Evolutionary conservation across 139 green algal species (phyloP).

Genomic region (Chlorella sp.): DNA sequence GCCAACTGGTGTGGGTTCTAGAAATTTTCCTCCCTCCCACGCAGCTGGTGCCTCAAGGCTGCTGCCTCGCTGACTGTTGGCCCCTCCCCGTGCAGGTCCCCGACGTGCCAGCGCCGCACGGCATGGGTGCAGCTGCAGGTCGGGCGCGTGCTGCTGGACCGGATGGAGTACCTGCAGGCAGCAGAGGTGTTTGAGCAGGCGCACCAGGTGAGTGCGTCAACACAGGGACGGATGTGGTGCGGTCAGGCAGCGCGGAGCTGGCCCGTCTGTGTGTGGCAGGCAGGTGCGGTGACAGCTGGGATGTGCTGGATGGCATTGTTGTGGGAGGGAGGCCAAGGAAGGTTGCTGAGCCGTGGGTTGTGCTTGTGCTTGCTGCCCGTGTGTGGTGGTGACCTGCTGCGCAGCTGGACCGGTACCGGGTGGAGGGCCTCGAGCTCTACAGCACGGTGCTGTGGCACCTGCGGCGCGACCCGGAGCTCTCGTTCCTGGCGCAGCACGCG

Average conservation of each 20-base stretch:
- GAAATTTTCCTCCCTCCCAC: no score
- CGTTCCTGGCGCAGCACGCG: conserved; percentile 77
- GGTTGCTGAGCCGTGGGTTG: background rate
- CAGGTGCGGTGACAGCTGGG: no score
- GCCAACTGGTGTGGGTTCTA: no score
- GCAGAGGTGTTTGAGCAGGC: conserved; percentile 43
- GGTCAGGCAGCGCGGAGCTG: no score
- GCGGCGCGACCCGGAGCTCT: conserved; percentile 79
- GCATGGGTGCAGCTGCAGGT: conserved; percentile 74
- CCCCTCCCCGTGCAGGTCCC: conserved; percentile 29
- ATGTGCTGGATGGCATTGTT: background rate
- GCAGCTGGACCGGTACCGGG: conserved; percentile 18
- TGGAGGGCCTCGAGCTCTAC: conserved; percentile 85
- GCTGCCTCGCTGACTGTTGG: background rate
- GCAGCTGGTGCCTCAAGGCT: no score
- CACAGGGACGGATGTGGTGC: no score
- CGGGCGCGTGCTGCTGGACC: conserved; percentile 77
- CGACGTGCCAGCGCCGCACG: conserved; percentile 60
- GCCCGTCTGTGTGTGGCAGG: no score
- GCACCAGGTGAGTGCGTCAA: conserved; percentile 10
- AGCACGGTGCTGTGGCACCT: conserved; percentile 95
- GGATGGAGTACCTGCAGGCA: conserved; percentile 76
- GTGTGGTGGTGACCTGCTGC: no score
- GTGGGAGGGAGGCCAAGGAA: background rate
- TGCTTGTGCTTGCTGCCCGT: background rate